These are phyloP conservation scores for Hansenula lynferdii DNA, from an alignment of 1,139 yeast species.

Conservation along the genomic window DNA sequence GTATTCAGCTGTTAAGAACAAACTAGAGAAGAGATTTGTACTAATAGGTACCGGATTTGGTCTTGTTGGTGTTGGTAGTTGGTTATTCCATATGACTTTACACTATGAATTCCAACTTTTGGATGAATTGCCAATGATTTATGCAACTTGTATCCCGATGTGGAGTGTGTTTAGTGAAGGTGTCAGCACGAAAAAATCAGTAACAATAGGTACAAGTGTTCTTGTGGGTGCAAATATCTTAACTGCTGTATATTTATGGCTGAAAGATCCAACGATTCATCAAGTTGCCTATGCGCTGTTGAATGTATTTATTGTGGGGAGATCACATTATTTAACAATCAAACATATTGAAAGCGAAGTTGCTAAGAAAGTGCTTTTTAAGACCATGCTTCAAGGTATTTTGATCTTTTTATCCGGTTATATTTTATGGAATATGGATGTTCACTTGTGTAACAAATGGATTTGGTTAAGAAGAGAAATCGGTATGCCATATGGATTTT, in stretches of 20 bases:
- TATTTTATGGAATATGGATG: constrained; percentile 80
- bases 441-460: constrained; percentile 68
- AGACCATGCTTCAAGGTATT: constrained; percentile 56
- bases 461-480: constrained; percentile 55
- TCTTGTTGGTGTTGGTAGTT: constrained; percentile 86
- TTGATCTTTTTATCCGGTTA: constrained; percentile 69
- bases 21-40: constrained; percentile 65
- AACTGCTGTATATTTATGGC: constrained; percentile 62
- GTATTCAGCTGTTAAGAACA: constrained; percentile 51
- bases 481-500: constrained; percentile 87
- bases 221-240: constrained; percentile 49
- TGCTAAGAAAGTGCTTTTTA: constrained; percentile 44
- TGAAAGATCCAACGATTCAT: constrained; percentile 82
- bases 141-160: constrained; percentile 92
- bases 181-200: constrained; percentile 25
- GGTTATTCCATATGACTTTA: constrained; percentile 96
- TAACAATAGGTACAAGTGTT: constrained; percentile 50
- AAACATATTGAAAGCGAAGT: constrained; percentile 43
- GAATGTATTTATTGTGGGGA: constrained; percentile 53
- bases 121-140: constrained; percentile 97
- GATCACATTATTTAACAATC: constrained; percentile 47
- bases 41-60: constrained; percentile 75
- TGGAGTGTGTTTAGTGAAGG: constrained; percentile 80
- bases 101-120: constrained; percentile 81
- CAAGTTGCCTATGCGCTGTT: constrained; percentile 51